These are phyloP conservation scores for Chalciporus sphaerocephalus DNA, from an alignment of 768 basidiomycete species.

Conservation along the genomic window DNA sequence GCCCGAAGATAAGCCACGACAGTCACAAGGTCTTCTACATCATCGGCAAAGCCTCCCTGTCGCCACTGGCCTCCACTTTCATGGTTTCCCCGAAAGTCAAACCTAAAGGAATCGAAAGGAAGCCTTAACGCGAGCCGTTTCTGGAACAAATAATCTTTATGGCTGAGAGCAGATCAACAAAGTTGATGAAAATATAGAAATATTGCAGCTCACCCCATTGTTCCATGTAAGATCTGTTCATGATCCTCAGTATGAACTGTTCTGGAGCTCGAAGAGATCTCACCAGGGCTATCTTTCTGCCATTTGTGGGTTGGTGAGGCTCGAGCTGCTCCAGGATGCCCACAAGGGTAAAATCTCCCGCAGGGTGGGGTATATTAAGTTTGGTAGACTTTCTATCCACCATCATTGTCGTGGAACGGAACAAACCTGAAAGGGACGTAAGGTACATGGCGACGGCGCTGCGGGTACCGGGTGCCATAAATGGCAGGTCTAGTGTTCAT, in stretches of 20 bases:
- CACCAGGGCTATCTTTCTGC: conserved; percentile 63
- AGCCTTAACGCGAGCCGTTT: conserved; percentile 60
- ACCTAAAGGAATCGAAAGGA: conserved; percentile 77
- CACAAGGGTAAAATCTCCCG: conserved; percentile 43
- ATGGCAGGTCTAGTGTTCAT: conserved; percentile 25
- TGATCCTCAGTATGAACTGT: conserved; percentile 15
- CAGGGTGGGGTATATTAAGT: conserved; percentile 48
- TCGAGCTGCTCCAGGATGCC: conserved; percentile 62
- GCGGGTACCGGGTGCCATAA: conserved; percentile 14
- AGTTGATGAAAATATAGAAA: neutral
- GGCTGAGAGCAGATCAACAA: conserved; percentile 40
- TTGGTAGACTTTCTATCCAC: conserved; percentile 41
- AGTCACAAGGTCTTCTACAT: conserved; percentile 59
- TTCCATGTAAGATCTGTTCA: conserved; percentile 70
- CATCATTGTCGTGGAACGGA: conserved; percentile 18
- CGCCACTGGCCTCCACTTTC: conserved; percentile 69
- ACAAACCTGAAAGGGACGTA: neutral
- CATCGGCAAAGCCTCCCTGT: conserved; percentile 54
- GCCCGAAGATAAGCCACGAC: conserved; percentile 60
- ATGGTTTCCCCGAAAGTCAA: conserved; percentile 82
- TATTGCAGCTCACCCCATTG: conserved; percentile 56
- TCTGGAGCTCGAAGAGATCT: conserved; percentile 24
- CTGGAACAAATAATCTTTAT: conserved; percentile 83
- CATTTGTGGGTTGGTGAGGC: conserved; percentile 46
- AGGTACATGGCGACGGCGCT: neutral